Conservation (phyloP, 2,329 filamentous ascomycete species). For the Aureobasidium sp. region DNA sequence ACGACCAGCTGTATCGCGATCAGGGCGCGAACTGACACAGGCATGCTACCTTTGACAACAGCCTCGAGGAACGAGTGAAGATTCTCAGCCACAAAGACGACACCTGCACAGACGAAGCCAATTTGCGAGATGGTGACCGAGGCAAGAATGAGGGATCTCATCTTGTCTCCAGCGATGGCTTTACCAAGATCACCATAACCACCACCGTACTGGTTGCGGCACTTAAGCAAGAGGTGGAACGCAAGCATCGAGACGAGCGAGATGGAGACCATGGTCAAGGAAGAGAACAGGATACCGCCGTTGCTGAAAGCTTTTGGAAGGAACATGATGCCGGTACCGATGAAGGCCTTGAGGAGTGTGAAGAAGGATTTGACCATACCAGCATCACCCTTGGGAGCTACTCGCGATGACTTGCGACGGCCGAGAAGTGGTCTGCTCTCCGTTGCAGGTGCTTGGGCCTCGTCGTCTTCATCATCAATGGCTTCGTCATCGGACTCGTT, state of each 20-base stretch:
- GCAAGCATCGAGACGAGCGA: constrained; percentile 62
- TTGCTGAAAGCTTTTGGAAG: constrained; percentile 73
- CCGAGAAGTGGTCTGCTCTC: constrained; percentile 58
- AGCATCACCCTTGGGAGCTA: constrained; percentile 51
- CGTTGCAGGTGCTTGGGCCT: constrained; percentile 44
- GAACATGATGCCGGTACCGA: constrained; percentile 78
- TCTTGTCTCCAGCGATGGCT: constrained; percentile 55
- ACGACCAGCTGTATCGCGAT: constrained; percentile 60
- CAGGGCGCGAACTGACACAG: constrained; percentile 50
- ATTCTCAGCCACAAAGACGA: constrained; percentile 74
- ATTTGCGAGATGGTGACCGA: constrained; percentile 70
- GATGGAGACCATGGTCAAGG: constrained; percentile 58
- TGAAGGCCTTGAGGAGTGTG: constrained; percentile 69
- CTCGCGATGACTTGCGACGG: constrained; percentile 47
- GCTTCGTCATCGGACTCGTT: constrained; percentile 55
- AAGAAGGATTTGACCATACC: constrained; percentile 69
- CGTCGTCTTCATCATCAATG: constrained; percentile 44
- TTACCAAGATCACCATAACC: constrained; percentile 70
- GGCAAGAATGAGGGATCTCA: constrained; percentile 59
- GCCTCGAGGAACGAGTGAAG: constrained; percentile 60
- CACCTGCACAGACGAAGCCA: constrained; percentile 69
- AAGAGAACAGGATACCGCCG: constrained; percentile 69
- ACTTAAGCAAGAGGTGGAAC: constrained; percentile 65
- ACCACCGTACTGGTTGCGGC: constrained; percentile 56
- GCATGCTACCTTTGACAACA: constrained; percentile 41